A percentile compares a stretch with the other conserved stretches of the same genome.
phyloP scores from a whole-genome alignment of 2,329 filamentous ascomycete genomes.

The Alternaria arbusti region DNA sequence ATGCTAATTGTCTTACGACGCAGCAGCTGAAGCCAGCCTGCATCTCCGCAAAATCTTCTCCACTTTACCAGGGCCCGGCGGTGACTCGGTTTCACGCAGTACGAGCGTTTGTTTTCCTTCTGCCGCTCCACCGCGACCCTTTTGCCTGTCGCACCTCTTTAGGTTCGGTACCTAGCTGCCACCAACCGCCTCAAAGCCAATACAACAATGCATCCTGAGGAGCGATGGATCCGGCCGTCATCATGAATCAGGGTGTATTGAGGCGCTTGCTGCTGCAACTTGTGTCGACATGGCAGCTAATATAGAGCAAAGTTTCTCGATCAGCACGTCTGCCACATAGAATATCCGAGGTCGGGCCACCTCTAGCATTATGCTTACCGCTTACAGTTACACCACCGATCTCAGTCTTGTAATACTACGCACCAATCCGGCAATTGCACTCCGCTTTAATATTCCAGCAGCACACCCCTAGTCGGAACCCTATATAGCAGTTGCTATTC shows the following conservation, averaged over 20 bases:
- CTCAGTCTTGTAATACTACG: constrained; percentile 28
- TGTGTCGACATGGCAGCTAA: constrained; percentile 27
- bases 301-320: constrained; percentile 30
- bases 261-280: constrained; percentile 26
- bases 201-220: constrained; percentile 7
- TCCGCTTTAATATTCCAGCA: constrained; percentile 26
- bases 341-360: constrained; percentile 32
- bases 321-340: constrained; percentile 10
- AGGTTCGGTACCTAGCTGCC: constrained; percentile 15
- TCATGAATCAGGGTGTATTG: constrained; percentile 17
- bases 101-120: constrained; percentile 20
- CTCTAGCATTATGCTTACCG: constrained; percentile 30
- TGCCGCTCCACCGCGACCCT: constrained; percentile 20
- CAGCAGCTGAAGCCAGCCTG: constrained; percentile 19
- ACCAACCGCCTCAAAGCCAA: constrained; percentile 9
- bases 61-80: constrained; percentile 5
- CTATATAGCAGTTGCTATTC: constrained; percentile 16
- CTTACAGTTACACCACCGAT: constrained; percentile 33
- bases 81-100: constrained; percentile 28
- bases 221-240: constrained; percentile 12
- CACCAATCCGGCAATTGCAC: constrained; percentile 19
- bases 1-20: constrained; percentile 23
- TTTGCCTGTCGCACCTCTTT: constrained; percentile 21
- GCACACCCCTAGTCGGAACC: constrained; percentile 19
- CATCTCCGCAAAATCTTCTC: constrained; percentile 14